Evolutionary conservation across 129 eudicot genomes (phyloP).

Genomic region (Chrysanthemum makinoi): DNA sequence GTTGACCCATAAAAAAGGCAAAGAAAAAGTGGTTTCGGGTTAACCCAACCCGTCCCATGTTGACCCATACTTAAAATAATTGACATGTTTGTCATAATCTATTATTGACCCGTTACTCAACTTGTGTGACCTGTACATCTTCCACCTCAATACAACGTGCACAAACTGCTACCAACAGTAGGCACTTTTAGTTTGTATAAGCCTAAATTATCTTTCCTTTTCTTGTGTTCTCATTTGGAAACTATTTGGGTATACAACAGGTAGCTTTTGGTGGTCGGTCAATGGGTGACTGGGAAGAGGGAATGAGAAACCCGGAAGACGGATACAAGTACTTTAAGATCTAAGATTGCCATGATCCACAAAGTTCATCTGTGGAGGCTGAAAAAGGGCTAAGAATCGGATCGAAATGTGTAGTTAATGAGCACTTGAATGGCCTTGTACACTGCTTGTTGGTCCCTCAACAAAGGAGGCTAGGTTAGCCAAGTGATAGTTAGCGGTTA

Average conservation of each 20-base stretch:
- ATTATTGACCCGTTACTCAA: no score
- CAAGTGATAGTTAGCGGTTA: conserved; percentile 14
- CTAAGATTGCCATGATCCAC: conserved; percentile 28
- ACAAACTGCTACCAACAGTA: not conserved
- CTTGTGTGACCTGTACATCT: no score
- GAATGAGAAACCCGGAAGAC: conserved; percentile 67
- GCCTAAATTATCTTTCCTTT: not conserved
- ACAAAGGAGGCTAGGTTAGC: conserved; percentile 19
- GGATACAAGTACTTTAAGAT: conserved; percentile 82
- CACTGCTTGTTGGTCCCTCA: conserved; percentile 11
- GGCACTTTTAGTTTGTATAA: not conserved
- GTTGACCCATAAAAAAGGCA: no score
- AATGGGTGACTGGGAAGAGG: conserved; percentile 97
- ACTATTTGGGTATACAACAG: conserved; percentile 83
- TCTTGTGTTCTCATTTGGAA: conserved; percentile 23
- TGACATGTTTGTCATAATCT: no score
- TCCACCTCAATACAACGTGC: not conserved
- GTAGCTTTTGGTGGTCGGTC: conserved; percentile 79
- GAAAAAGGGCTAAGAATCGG: not conserved
- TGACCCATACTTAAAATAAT: no score
- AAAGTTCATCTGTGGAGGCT: conserved; percentile 8
- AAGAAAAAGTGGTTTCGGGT: not conserved
- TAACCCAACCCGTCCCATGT: no score
- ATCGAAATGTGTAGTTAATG: not conserved
- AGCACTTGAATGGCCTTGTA: conserved; percentile 16